Conservation (phyloP, 1,139 yeast genomes). For the Debaryomyces robertsiae region DNA sequence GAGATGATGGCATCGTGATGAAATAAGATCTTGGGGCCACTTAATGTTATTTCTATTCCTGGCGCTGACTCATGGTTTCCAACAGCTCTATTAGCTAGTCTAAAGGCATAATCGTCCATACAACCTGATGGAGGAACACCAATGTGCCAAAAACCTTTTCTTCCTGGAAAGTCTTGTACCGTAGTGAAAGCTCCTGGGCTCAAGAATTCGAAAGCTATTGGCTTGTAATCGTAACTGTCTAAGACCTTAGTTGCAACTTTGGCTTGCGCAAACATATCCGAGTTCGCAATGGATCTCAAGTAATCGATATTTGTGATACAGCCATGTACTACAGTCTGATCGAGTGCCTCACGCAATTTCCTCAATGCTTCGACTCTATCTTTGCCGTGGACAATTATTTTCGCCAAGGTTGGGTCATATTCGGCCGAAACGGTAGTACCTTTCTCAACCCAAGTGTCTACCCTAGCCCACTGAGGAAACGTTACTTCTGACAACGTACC, state of each 20-base stretch:
- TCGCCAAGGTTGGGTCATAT: slow-evolving; percentile 95
- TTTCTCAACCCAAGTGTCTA: slow-evolving; percentile 90
- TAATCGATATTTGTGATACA: slow-evolving; percentile 90
- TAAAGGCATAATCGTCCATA: slow-evolving; percentile 90
- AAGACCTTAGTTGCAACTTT: slow-evolving; percentile 84
- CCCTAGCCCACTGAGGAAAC: slow-evolving; percentile 88
- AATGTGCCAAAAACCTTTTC: slow-evolving; percentile 80
- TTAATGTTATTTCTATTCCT: slow-evolving; percentile 85
- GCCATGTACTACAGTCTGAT: slow-evolving; percentile 86
- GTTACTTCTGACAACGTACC: slow-evolving; percentile 86
- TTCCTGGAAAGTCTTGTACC: slow-evolving; percentile 95
- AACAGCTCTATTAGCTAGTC: slow-evolving; percentile 85
- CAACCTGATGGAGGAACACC: slow-evolving; percentile 99
- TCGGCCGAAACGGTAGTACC: slow-evolving; percentile 93
- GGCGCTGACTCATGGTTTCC: slow-evolving; percentile 84
- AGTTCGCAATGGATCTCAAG: slow-evolving; percentile 79
- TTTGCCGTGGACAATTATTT: slow-evolving; percentile 90
- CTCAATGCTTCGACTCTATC: slow-evolving; percentile 82
- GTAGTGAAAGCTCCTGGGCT: slow-evolving; percentile 94
- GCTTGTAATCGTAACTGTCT: slow-evolving; percentile 77
- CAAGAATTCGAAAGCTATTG: slow-evolving; percentile 81
- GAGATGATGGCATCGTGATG: slow-evolving; percentile 79
- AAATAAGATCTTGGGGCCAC: slow-evolving; percentile 83
- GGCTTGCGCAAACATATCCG: slow-evolving; percentile 81
- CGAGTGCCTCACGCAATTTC: slow-evolving; percentile 76